Conservation (phyloP, 2,329 filamentous ascomycete species). For the Aspergillus ruber region DNA sequence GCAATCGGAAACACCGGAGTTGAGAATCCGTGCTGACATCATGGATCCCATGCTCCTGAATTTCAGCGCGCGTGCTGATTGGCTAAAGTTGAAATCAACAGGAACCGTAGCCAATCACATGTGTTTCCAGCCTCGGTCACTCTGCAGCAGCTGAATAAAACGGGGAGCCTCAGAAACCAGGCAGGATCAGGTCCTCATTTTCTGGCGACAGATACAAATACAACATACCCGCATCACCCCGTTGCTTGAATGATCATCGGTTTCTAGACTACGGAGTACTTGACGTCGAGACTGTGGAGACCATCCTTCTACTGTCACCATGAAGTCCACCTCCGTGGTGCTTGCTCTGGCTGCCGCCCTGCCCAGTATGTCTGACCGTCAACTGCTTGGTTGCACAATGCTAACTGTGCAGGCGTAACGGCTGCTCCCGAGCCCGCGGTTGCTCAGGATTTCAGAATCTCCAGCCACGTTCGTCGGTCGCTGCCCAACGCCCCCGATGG, state of each 20-base stretch:
- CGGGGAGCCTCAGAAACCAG: background rate
- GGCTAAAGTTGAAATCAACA: background rate
- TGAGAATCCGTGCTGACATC: background rate
- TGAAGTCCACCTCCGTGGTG: slow-evolving; percentile 8
- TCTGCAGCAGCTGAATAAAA: background rate
- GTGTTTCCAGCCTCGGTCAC: background rate
- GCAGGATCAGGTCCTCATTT: too few species aligned
- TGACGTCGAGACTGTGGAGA: too few species aligned
- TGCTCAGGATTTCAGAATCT: slow-evolving; percentile 5
- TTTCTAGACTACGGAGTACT: background rate
- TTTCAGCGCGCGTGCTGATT: background rate
- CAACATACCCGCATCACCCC: too few species aligned
- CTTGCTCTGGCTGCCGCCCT: slow-evolving; percentile 12
- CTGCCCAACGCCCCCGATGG: slow-evolving; percentile 56
- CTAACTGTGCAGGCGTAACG: slow-evolving; percentile 9
- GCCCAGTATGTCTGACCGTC: slow-evolving; percentile 8
- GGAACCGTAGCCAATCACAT: too few species aligned
- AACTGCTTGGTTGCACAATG: background rate
- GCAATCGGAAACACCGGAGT: background rate
- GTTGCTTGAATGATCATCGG: too few species aligned
- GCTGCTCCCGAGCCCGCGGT: slow-evolving; percentile 10
- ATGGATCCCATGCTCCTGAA: background rate
- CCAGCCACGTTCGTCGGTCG: slow-evolving; percentile 30
- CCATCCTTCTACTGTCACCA: background rate
- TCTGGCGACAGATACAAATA: too few species aligned